These are phyloP conservation scores for Metarhizium robertsii DNA, from an alignment of 2,329 filamentous ascomycete genomes.

Conservation along the genomic window DNA sequence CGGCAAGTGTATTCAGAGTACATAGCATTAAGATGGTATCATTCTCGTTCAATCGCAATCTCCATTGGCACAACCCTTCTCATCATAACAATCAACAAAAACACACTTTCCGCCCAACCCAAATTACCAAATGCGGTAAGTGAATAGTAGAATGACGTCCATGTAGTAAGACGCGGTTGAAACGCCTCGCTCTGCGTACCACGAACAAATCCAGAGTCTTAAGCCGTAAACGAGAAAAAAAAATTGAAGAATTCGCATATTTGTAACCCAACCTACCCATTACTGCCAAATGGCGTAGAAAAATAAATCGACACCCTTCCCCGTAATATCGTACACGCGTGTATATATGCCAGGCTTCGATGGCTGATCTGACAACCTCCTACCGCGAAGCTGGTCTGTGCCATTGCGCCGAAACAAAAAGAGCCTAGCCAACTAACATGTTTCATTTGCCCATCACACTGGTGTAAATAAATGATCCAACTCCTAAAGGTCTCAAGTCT, in stretches of 20 bases:
- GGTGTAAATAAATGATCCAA: background rate
- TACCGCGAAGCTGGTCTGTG: background rate
- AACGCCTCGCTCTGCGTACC: background rate
- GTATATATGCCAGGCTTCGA: background rate
- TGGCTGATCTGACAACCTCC: background rate
- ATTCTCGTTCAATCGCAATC: constrained; percentile 2
- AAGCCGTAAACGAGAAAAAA: constrained; percentile 8
- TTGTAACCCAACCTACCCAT: background rate
- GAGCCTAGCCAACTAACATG: background rate
- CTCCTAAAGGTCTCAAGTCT: background rate
- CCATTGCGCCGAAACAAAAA: background rate
- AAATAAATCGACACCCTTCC: background rate
- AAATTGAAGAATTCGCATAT: background rate
- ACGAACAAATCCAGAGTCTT: background rate
- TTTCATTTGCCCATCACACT: background rate
- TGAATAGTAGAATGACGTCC: background rate
- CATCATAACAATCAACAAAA: background rate
- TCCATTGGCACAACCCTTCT: background rate
- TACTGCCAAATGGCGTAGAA: background rate
- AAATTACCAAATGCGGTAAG: background rate
- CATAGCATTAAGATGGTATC: background rate
- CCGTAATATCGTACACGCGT: background rate
- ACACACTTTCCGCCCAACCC: background rate
- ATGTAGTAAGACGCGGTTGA: background rate
- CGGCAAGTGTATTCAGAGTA: background rate